Conservation (phyloP, 352 stramenopile species). For the Stephanocyclus meneghinianus region DNA sequence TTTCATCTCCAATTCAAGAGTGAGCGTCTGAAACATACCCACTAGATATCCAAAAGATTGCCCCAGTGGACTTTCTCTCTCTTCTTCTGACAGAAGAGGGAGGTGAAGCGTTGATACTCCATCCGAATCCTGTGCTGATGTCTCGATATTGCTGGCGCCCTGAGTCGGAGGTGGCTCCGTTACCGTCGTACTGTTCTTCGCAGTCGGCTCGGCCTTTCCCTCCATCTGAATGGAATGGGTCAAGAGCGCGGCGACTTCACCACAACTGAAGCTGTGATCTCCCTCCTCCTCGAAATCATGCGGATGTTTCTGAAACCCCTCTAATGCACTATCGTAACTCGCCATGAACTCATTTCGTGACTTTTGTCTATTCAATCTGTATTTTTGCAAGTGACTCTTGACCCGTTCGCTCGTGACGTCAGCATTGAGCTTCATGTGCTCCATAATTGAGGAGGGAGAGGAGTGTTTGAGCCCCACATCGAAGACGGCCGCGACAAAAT, state of each 20-base stretch:
- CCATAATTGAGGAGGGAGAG: conserved; percentile 71
- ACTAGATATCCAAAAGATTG: conserved; percentile 73
- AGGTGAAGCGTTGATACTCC: conserved; percentile 48
- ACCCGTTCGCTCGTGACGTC: conserved; percentile 80
- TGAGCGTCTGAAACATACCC: conserved; percentile 76
- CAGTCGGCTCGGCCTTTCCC: background rate
- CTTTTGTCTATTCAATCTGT: conserved; percentile 72
- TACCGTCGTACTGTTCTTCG: background rate
- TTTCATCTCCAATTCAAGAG: conserved; percentile 58
- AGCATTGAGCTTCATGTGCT: conserved; percentile 68
- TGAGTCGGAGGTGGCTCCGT: background rate
- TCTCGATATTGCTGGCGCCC: background rate
- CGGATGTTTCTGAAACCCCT: conserved; percentile 14
- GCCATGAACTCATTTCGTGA: conserved; percentile 74
- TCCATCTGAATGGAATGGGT: conserved; percentile 29
- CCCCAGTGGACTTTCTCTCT: conserved; percentile 68
- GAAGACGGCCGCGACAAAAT: conserved; percentile 81
- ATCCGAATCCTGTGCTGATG: background rate
- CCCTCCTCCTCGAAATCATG: conserved; percentile 13
- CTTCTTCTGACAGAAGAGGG: conserved; percentile 59
- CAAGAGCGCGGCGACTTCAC: conserved; percentile 63
- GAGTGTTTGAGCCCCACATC: conserved; percentile 80
- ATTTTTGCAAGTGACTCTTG: conserved; percentile 83
- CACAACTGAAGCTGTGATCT: conserved; percentile 30
- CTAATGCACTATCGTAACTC: conserved; percentile 53